These are phyloP conservation scores for Rugosomyces carneus DNA, from an alignment of 1,284 basidiomycete genomes.

Conservation along the genomic window DNA sequence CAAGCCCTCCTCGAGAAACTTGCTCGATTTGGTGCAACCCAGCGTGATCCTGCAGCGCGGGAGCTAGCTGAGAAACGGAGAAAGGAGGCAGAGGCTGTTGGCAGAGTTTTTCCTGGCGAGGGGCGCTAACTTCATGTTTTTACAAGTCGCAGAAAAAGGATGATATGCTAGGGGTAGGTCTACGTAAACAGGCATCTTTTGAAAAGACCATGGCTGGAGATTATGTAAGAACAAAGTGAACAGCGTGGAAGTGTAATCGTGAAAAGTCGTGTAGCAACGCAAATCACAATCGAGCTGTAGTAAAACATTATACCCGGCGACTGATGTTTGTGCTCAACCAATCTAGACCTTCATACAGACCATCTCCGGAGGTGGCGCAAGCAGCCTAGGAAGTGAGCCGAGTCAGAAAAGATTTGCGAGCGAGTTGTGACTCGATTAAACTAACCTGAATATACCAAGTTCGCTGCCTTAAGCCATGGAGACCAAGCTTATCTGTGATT, in stretches of 20 bases:
- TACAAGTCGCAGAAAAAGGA: conserved; percentile 3
- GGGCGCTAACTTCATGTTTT: conserved; percentile 33
- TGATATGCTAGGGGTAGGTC: conserved; percentile 26
- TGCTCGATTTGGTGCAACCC: conserved; percentile 57
- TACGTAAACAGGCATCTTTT: conserved; percentile 28
- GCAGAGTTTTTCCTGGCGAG: conserved; percentile 63
- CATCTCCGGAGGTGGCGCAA: conserved; percentile 98
- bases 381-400: conserved; percentile 59
- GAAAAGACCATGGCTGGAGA: conserved; percentile 22
- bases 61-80: conserved; percentile 67
- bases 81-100: conserved; percentile 75
- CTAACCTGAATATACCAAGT: conserved; percentile 98
- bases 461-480: conserved; percentile 94
- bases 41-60: conserved; percentile 49
- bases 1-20: conserved; percentile 79
- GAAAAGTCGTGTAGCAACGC: conserved; percentile 42
- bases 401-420: conserved; percentile 14
- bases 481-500: conserved; percentile 99
- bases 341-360: conserved; percentile 97
- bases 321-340: conserved; percentile 92
- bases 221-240: conserved; percentile 29
- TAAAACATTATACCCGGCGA: conserved; percentile 60
- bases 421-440: conserved; percentile 14
- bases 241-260: conserved; percentile 41
- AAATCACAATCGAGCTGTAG: conserved; percentile 32